phyloP scores from a whole-genome alignment of 2,329 filamentous ascomycete genomes.

The Diaporthe sp. region DNA sequence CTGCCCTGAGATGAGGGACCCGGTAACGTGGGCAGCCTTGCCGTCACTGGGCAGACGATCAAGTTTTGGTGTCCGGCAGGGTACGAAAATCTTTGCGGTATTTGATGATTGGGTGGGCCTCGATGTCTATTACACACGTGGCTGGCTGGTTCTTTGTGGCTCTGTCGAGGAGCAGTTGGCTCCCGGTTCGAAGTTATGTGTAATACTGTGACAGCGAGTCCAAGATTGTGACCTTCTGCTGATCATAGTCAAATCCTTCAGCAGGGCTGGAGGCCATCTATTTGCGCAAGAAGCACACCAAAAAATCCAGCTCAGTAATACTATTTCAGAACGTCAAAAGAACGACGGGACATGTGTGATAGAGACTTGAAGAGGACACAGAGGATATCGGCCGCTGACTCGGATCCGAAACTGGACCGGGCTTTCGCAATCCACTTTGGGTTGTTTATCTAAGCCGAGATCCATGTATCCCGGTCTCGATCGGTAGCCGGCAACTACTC shows the following conservation, averaged over 20 bases:
- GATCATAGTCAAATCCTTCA: slow-evolving; percentile 5
- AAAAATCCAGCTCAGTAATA: not conserved
- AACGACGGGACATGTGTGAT: not conserved
- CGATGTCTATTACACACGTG: slow-evolving; percentile 24
- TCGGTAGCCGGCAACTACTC: slow-evolving; percentile 32
- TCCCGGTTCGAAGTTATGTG: not conserved
- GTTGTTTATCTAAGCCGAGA: slow-evolving; percentile 28
- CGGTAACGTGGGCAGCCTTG: slow-evolving; percentile 17
- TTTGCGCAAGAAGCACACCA: not conserved
- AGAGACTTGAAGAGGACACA: not conserved
- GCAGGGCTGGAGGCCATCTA: not conserved
- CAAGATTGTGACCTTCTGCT: slow-evolving; percentile 3
- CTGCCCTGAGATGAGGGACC: slow-evolving; percentile 28
- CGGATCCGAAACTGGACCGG: slow-evolving; percentile 29
- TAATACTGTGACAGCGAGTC: not conserved
- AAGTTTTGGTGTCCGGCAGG: not conserved
- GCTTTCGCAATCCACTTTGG: not conserved
- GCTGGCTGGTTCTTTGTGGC: slow-evolving; percentile 1
- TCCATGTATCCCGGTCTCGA: slow-evolving; percentile 22
- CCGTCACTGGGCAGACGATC: slow-evolving; percentile 13
- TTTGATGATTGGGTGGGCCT: slow-evolving; percentile 12
- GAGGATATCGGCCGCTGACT: not conserved
- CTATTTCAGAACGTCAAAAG: not conserved
- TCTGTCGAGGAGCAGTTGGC: not conserved
- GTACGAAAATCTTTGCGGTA: slow-evolving; percentile 5